Evolutionary conservation across 352 stramenopile species (phyloP).

Genomic region (Blastocystis sp.): DNA sequence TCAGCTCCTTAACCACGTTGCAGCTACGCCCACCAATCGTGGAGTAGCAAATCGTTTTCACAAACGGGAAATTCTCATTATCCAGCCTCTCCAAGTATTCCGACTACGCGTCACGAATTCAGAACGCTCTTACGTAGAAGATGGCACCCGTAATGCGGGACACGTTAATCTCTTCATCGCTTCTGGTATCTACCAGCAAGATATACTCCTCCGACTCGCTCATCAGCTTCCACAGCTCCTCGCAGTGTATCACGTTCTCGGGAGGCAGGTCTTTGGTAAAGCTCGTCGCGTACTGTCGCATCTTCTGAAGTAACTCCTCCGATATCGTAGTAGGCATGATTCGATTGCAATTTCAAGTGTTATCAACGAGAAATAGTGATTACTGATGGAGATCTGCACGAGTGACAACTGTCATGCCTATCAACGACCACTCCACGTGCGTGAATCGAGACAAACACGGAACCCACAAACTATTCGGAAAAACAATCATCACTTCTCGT

Average conservation of each 20-base stretch:
- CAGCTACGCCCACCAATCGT: constrained; percentile 40
- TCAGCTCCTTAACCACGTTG: constrained; percentile 14
- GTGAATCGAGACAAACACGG: background rate
- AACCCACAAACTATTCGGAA: background rate
- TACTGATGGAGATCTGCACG: background rate
- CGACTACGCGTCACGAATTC: background rate
- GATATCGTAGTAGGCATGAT: background rate
- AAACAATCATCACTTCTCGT: background rate
- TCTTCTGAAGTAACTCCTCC: background rate
- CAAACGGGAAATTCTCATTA: constrained; percentile 59
- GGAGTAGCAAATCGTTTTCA: constrained; percentile 56
- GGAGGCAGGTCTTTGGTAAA: constrained; percentile 16
- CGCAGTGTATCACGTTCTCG: constrained; percentile 31
- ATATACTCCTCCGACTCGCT: constrained; percentile 50
- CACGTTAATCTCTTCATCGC: constrained; percentile 42
- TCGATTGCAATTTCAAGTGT: background rate
- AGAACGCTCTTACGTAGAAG: constrained; percentile 2
- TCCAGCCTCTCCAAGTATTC: constrained; percentile 38
- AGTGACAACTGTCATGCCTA: background rate
- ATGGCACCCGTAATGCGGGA: constrained; percentile 38
- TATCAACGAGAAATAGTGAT: background rate
- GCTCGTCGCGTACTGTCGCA: background rate
- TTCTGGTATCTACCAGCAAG: constrained; percentile 34
- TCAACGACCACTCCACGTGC: constrained; percentile 1
- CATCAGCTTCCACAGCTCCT: constrained; percentile 51